Conservation (phyloP, 2,329 filamentous ascomycete species). For the Emergomyces pasteurianus region DNA sequence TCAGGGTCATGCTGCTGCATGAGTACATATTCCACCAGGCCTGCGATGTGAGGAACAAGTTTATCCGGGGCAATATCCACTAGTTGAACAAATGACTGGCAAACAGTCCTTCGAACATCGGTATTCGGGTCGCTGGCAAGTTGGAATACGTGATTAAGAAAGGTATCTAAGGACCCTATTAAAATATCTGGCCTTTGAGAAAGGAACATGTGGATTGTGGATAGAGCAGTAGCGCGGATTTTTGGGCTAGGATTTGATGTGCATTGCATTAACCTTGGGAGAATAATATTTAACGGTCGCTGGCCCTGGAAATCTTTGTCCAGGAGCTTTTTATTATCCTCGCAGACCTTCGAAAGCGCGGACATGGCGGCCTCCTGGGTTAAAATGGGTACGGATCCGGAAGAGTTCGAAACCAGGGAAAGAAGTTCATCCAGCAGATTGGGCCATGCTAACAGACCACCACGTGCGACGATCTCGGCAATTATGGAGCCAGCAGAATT, state of each 20-base stretch:
- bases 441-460: slow-evolving; percentile 82
- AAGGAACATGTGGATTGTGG: slow-evolving; percentile 84
- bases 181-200: slow-evolving; percentile 73
- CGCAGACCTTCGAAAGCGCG: slow-evolving; percentile 87
- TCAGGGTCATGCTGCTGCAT: slow-evolving; percentile 69
- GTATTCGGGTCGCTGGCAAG: slow-evolving; percentile 64
- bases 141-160: slow-evolving; percentile 72
- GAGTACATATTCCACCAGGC: slow-evolving; percentile 86
- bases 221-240: slow-evolving; percentile 68
- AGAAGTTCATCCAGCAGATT: slow-evolving; percentile 77
- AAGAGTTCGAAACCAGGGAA: slow-evolving; percentile 60
- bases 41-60: slow-evolving; percentile 74
- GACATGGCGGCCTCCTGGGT: slow-evolving; percentile 90
- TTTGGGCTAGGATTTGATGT: slow-evolving; percentile 64
- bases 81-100: slow-evolving; percentile 81
- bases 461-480: slow-evolving; percentile 75
- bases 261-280: slow-evolving; percentile 82
- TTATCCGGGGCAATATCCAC: slow-evolving; percentile 86
- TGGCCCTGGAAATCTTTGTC: slow-evolving; percentile 83
- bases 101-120: slow-evolving; percentile 85
- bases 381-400: slow-evolving; percentile 53
- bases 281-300: slow-evolving; percentile 72
- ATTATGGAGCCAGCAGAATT: slow-evolving; percentile 87
- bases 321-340: slow-evolving; percentile 80
- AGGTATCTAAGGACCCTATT: slow-evolving; percentile 63